phyloP scores from a whole-genome alignment of 2,329 filamentous ascomycete species.

The Davidsoniella virescens region DNA sequence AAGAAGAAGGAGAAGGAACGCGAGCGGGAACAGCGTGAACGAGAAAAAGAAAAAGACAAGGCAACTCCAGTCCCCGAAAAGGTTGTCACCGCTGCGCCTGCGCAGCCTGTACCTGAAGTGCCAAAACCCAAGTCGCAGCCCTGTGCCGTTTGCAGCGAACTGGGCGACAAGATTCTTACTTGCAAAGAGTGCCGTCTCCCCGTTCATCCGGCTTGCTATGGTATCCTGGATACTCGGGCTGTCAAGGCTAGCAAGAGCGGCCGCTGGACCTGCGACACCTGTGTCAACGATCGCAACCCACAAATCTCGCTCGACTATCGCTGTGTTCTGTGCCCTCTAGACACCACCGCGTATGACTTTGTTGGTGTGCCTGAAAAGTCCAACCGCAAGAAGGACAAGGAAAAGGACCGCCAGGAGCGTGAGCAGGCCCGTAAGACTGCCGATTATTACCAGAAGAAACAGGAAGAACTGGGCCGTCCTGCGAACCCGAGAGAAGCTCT shows the following conservation, averaged over 20 bases:
- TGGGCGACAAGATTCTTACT: slow-evolving; percentile 59
- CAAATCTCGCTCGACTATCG: slow-evolving; percentile 89
- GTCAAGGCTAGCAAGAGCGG: slow-evolving; percentile 24
- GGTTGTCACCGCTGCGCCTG: slow-evolving; percentile 20
- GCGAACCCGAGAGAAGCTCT: slow-evolving; percentile 73
- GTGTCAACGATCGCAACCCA: slow-evolving; percentile 81
- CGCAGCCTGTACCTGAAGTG: slow-evolving; percentile 18
- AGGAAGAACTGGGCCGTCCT: slow-evolving; percentile 72
- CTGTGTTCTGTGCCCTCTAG: slow-evolving; percentile 80
- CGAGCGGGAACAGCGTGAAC: slow-evolving; percentile 1
- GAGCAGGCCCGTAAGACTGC: slow-evolving; percentile 66
- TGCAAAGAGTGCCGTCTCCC: slow-evolving; percentile 83
- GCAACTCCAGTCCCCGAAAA: slow-evolving; percentile 27
- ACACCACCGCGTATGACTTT: slow-evolving; percentile 65
- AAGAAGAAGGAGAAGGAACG: slow-evolving; percentile 19
- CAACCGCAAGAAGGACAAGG: slow-evolving; percentile 64
- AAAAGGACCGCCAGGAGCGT: slow-evolving; percentile 72
- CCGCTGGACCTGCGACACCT: slow-evolving; percentile 95
- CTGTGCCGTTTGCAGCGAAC: slow-evolving; percentile 67
- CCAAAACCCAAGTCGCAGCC: slow-evolving; percentile 66
- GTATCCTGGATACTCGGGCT: slow-evolving; percentile 53
- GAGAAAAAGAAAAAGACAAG: slow-evolving; percentile 5
- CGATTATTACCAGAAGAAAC: slow-evolving; percentile 67
- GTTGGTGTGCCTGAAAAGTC: slow-evolving; percentile 52
- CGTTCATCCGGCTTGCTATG: slow-evolving; percentile 85